A percentile compares a stretch with the other conserved stretches of the same genome.
Evolutionary conservation across 768 basidiomycete species (phyloP).

Genomic region (Hericium coralloides): DNA sequence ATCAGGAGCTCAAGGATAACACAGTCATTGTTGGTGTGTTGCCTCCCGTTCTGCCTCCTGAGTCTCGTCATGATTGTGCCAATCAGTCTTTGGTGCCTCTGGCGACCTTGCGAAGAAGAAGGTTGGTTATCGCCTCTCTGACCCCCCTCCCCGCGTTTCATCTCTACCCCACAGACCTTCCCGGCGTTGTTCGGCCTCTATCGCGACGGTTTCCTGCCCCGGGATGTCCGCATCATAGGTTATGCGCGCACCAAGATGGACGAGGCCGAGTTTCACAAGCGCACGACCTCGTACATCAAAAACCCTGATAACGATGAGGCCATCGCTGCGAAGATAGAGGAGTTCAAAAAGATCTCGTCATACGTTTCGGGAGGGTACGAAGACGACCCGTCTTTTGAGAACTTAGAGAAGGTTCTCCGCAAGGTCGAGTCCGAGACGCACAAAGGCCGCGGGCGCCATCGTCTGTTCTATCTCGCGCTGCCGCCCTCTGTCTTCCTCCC

Average conservation of each 20-base stretch:
- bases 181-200: constrained; percentile 92
- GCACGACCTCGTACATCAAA: constrained; percentile 82
- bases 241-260: constrained; percentile 98
- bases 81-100: constrained; percentile 84
- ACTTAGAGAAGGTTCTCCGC: constrained; percentile 67
- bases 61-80: background rate
- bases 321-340: constrained; percentile 53
- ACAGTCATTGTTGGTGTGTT: constrained; percentile 78
- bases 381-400: constrained; percentile 67
- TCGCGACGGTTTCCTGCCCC: constrained; percentile 71
- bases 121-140: constrained; percentile 30
- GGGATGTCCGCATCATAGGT: constrained; percentile 82
- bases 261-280: constrained; percentile 72
- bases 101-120: constrained; percentile 99
- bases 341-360: constrained; percentile 74
- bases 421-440: constrained; percentile 64
- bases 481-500: constrained; percentile 95
- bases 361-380: constrained; percentile 91
- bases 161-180: constrained; percentile 56
- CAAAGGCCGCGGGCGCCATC: constrained; percentile 54
- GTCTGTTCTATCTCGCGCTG: constrained; percentile 94
- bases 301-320: constrained; percentile 53
- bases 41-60: constrained; percentile 1
- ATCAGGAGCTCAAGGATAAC: constrained; percentile 74
- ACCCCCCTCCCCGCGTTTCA: background rate